These are phyloP conservation scores for Polygonum aviculare DNA, from an alignment of 148 eudicot genomes.

Conservation along the genomic window DNA sequence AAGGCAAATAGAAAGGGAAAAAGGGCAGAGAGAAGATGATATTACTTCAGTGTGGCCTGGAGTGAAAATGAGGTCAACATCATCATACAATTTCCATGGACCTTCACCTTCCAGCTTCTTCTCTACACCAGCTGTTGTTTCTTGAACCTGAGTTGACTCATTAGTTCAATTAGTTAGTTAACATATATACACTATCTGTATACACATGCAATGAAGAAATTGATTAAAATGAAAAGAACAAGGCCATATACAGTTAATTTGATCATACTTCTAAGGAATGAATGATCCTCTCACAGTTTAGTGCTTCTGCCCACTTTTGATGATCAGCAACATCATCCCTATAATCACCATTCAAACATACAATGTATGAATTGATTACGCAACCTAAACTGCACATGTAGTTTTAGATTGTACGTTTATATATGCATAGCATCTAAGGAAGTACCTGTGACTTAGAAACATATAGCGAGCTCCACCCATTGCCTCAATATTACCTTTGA, in stretches of 20 bases:
- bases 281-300: constrained; percentile 34
- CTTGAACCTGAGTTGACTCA: constrained; percentile 17
- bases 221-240: not conserved
- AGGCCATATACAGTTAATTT: not conserved
- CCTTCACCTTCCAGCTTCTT: constrained; percentile 40
- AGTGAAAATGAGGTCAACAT: constrained; percentile 35
- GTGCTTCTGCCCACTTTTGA: constrained; percentile 35
- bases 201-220: not conserved
- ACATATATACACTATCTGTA: not conserved
- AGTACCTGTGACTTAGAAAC: constrained; percentile 49
- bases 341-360: constrained; percentile 7
- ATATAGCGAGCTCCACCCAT: constrained; percentile 48
- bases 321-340: constrained; percentile 67
- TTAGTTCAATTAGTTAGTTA: not conserved
- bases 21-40: too few species aligned
- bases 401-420: not conserved
- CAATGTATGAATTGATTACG: not conserved
- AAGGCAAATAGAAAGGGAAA: not conserved
- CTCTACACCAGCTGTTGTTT: constrained; percentile 34
- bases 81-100: constrained; percentile 38
- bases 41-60: constrained; percentile 43
- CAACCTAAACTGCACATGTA: not conserved
- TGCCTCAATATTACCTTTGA: constrained; percentile 29
- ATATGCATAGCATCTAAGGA: not conserved
- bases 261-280: constrained; percentile 30